Evolutionary conservation across 495 filamentous ascomycete species (phyloP), one percentile per base, ranked within the genome.

Genomic region (Tuber microsphaerosporum): DNA sequence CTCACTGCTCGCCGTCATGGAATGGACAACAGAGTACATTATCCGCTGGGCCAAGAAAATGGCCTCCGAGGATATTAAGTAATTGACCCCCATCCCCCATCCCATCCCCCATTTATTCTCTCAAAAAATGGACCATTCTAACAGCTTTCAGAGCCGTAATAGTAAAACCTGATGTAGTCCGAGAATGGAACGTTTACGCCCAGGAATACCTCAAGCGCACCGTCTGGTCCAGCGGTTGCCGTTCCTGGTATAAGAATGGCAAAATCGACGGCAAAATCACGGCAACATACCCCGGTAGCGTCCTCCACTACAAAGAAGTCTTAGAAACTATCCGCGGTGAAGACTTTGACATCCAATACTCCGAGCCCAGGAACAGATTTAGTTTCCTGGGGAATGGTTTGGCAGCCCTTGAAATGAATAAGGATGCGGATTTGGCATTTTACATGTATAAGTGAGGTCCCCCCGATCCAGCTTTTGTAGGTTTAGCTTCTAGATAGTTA

Each of bases 231-330:
- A 85, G 84, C 42, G 75, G 80, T 0, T 88, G 87, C 76, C 79
- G 81, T 41, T 86, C 84, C 41, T 88, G 87, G 87, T 87, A 86
- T 74, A 88, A 88, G 77, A 83, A 84, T 17, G 84, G 83, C 34
- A 79, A 70, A 22, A 78, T 83, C 2, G 82, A 85, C 65, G 86
- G 86, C 7, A 81, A 84, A 16, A 83, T 87, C 22, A 86, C 85
- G 34, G 85, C 84, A 10, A 80, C 85, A 8, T 87, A 85, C 77
- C 83, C 85, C 2, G 87, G 87, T 1, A 85, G 82, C 41, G 81
- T 83, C 9, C 79, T 87, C 16, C 86, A 88, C 75, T 89, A 86
- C 79, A 86, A 88, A 71, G 86, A 90, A 70, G 84, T 85, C 5
- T 71, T 89, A 51, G 82, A 84, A 61, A 79, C 84, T 51, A 83